These are phyloP conservation scores for Sphagnum fallax DNA, from an alignment of 228 moss, liverwort and hornwort genomes.

Conservation along the genomic window DNA sequence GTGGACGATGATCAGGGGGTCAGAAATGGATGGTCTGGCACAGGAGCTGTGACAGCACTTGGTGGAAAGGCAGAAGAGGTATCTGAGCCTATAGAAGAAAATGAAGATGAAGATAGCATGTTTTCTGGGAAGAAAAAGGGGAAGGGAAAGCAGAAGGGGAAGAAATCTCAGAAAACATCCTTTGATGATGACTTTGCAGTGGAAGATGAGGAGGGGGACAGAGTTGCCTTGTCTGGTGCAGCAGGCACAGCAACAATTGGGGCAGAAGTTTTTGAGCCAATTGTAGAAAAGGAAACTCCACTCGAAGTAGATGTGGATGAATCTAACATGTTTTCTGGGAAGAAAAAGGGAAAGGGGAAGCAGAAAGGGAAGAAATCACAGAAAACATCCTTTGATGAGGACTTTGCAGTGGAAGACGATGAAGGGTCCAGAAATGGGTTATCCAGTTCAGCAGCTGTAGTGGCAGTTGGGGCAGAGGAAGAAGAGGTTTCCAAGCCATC, in stretches of 20 bases:
- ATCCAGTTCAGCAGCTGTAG: neutral
- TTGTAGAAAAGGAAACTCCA: neutral
- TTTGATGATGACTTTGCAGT: constrained; percentile 19
- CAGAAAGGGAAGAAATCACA: constrained; percentile 1
- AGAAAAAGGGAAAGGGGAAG: constrained; percentile 9
- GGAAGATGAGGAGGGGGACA: neutral
- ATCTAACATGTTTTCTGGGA: constrained; percentile 3
- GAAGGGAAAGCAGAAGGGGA: constrained; percentile 11
- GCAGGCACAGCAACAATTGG: neutral
- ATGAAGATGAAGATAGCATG: neutral
- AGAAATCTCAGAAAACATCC: constrained; percentile 9
- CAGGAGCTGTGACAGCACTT: constrained; percentile 3
- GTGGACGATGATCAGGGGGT: neutral
- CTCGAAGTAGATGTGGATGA: constrained; percentile 8
- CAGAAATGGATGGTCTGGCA: neutral
- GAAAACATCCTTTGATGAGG: constrained; percentile 2
- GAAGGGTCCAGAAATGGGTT: neutral
- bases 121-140: constrained; percentile 28
- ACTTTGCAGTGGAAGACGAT: constrained; percentile 6
- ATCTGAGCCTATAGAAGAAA: constrained; percentile 1
- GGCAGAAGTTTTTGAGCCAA: neutral
- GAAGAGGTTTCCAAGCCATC: constrained; percentile 14
- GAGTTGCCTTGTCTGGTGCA: neutral
- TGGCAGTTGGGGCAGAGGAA: constrained; percentile 27
- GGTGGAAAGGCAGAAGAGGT: constrained; percentile 1